Evolutionary conservation across 2,329 filamentous ascomycete species (phyloP), one percentile per base, ranked within the genome.

Genomic region (Allantophomopsis cytisporea): DNA sequence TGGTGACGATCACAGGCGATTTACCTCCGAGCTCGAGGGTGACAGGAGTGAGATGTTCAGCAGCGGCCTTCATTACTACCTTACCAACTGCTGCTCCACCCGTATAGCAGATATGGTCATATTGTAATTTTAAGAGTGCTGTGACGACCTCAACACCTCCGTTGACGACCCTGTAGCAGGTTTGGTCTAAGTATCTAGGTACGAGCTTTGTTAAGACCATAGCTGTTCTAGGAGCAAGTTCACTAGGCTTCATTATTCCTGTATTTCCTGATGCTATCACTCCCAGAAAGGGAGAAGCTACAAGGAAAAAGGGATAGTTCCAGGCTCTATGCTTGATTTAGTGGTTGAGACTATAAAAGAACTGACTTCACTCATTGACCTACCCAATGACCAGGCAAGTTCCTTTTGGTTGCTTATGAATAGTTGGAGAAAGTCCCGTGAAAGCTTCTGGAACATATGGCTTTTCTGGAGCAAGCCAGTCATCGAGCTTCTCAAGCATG

Each of bases 41-140:
- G 1, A 56, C 54, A 0, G 63, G 60, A 0, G 65, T 67, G n/a
- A 69, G 54, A 41, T 66, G 48, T 32, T 61, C 61, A 3, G 64
- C 63, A 2, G 65, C 64, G 4, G 63, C 61, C 1, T 47, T 45
- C 37, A 55, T 50, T 13, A 68, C 49, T 11, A 60, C 54, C 17
- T 55, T 56, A 7, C 51, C 65, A 12, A 66, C 52, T 13, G 45
- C 51, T 8, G 54, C 50, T 1, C 58, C 61, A 1, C 64, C 64
- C 0, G 63, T 68, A 46, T 61, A 68, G 52, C 66, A 68, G 35
- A 68, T 62, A 41, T 65, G 59, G 44, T 65, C 53, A 43, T 60
- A 66, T 38, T 54, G 57, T 7, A 54, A 49, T 21, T 58, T 48
- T 1, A 67, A 53, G 3, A 67, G 31, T 8, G 31, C 31, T 4